Base-by-base conservation (phyloP, 108 stramenopile species). In the Cylindrotheca closterium region DNA sequence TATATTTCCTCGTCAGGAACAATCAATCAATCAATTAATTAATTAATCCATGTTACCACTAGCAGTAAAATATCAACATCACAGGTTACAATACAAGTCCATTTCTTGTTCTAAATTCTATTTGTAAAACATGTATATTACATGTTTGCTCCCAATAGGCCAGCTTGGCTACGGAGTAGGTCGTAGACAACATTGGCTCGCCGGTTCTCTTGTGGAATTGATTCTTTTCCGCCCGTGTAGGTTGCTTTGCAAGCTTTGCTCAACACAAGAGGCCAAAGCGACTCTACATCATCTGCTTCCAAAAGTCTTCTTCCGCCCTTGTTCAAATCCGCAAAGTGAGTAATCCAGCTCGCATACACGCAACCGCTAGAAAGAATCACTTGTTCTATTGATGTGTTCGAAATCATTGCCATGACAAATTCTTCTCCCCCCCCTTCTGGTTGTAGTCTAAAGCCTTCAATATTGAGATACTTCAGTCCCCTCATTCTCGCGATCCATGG, bases 261-360 rank as follows among this genome's bases (percentile, higher is more conserved):
- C 33, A 58, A 21, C 15, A 58, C 58, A 18, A 58, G 31, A 37
- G 58, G 34, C 58, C 58, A 58, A 21, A 58, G 58, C 2, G 58
- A 33, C 21, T 12, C 2, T 19, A 33, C 32, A 32, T 12, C 31
- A 58, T 33, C 22, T 4, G 4, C 17, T 8, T 58, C 34, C 7
- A 37, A 42, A 7, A 58, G 34, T 42, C 34, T 33, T 42, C 58
- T 4, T 42, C 58, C 58, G 3, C 30, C 58, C 22, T 31, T 28
- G 22, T 58, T 58, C 33, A 28, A 58, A 33, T 58, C 58, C 34
- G 32, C 15, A 28, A 37, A 58, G 19, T 58, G 58, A n/a, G 32
- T 34, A 19, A 58, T 33, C 10, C 32, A 22, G 3, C 17, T 4
- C 33, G 29, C 32, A 32, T 42, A 31, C 10, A 37, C 58, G 19